Percentiles rank a stretch among this genome's conserved stretches.
phyloP scores from a whole-genome alignment of 106 monocot genomes.

The Dendrobium chrysotoxum region DNA sequence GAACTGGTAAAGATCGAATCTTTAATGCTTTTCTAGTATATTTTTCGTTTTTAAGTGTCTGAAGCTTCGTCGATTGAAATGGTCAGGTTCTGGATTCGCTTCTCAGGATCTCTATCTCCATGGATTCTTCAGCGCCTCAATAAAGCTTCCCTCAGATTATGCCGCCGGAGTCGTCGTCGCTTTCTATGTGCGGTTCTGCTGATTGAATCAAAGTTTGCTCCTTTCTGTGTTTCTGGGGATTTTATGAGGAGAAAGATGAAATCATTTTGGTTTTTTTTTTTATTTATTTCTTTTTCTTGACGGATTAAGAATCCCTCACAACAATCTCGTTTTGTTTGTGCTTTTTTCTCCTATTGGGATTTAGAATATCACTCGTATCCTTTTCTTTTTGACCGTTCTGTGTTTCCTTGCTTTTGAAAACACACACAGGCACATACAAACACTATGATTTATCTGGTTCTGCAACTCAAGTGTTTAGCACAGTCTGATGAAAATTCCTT shows the following conservation, averaged over 20 bases:
- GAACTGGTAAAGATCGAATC: constrained; percentile 20
- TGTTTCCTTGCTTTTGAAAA: neutral
- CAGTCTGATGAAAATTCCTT: neutral
- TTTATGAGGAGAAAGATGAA: neutral
- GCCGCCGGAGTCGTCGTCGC: constrained; percentile 91
- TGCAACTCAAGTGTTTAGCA: neutral
- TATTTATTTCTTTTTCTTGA: too few relatives aligned
- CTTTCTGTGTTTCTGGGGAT: neutral
- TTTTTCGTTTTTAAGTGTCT: neutral
- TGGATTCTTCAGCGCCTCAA: constrained; percentile 86
- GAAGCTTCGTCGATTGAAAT: neutral
- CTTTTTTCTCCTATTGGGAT: neutral
- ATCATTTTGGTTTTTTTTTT: too few relatives aligned
- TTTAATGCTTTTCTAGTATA: neutral
- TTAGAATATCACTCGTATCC: neutral
- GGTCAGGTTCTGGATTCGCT: constrained; percentile 72
- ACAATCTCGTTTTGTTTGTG: neutral
- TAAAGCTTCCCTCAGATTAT: constrained; percentile 80
- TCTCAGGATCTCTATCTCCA: constrained; percentile 70
- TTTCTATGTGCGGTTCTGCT: constrained; percentile 57
- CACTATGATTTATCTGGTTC: too few relatives aligned
- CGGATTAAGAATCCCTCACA: neutral
- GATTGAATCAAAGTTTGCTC: neutral
- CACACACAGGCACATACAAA: too few relatives aligned
- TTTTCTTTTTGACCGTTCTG: neutral